These are phyloP conservation scores for Collybia nuda DNA, from an alignment of 768 basidiomycete species.

Conservation along the genomic window DNA sequence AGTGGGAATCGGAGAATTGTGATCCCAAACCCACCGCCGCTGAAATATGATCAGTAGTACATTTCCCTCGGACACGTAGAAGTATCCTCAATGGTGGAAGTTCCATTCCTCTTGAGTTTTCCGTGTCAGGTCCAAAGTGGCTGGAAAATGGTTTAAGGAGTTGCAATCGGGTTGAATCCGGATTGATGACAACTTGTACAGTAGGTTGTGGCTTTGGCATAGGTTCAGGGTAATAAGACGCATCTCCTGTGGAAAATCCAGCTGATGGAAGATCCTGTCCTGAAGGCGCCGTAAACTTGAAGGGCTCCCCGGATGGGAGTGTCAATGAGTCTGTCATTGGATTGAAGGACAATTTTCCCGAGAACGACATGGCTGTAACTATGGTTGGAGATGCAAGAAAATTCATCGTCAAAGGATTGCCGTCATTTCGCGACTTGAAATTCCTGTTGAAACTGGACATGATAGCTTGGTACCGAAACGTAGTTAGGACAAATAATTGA, in stretches of 20 bases:
- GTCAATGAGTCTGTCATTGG: slow-evolving; percentile 76
- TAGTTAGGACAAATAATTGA: slow-evolving; percentile 4
- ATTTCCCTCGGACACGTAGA: slow-evolving; percentile 94
- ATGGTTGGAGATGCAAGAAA: slow-evolving; percentile 97
- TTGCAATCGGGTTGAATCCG: slow-evolving; percentile 84
- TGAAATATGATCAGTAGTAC: slow-evolving; percentile 98
- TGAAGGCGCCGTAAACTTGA: slow-evolving; percentile 82
- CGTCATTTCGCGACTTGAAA: slow-evolving; percentile 93
- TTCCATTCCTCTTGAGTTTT: slow-evolving; percentile 61
- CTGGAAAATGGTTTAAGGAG: slow-evolving; percentile 81
- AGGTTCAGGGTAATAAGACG: slow-evolving; percentile 76
- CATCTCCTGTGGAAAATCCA: slow-evolving; percentile 79
- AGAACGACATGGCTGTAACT: slow-evolving; percentile 97
- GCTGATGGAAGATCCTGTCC: slow-evolving; percentile 82
- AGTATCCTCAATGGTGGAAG: slow-evolving; percentile 81
- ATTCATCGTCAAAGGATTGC: slow-evolving; percentile 93
- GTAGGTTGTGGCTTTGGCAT: slow-evolving; percentile 74
- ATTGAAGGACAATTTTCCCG: slow-evolving; percentile 92
- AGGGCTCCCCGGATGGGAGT: slow-evolving; percentile 68
- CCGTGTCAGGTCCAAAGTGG: slow-evolving; percentile 57
- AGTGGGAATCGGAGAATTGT: not conserved
- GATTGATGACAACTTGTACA: slow-evolving; percentile 73
- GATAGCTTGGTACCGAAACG: slow-evolving; percentile 59
- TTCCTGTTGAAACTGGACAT: slow-evolving; percentile 95
- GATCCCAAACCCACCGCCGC: slow-evolving; percentile 68